Evolutionary conservation across 345 rosid species (phyloP), one percentile per base, ranked within the genome.

Genomic region (Cardamine resedifolia): DNA sequence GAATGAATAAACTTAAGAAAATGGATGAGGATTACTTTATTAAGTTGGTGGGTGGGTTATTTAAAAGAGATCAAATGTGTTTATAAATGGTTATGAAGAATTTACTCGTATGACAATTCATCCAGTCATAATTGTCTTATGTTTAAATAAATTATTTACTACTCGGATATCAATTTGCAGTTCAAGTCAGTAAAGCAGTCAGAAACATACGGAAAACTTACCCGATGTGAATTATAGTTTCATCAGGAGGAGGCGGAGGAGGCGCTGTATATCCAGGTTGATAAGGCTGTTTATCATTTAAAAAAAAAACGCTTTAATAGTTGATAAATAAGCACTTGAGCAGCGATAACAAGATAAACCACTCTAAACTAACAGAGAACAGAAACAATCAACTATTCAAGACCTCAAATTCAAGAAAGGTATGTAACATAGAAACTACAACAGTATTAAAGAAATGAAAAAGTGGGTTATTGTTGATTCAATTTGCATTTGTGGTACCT

Each of bases 231-330:
- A 91, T 88, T 56, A 87, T 73, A 63, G 93, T 76, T 49, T 88
- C 96, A 59, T 85, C 96, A 3, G 88, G 63, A 21, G 86, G 87
- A 44, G 80, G 83, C 62, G 77, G 87, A 1, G 92, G 87, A 8
- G 98, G 94, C 16, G 92, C 87, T 48, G 90, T 91, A 74, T 95
- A 95, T 50, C 96, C 99, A 52, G 88, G 79, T 57, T 90, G 97
- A 69, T 95, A 95, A 56, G 90, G 80, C 98, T 95, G 84, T 31
- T 71, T 1, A 48, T 15, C 19, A 55, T 3, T 0, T 3, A 6
- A 19, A 11, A 9, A 8, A 12, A 19, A 0, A 18, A 30, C 4
- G 0, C 57, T n/a, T 64, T 73, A 65, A 2, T 57, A 57, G 18
- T 24, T 43, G 76, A 20, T 65, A 33, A 19, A 24, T 14, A 43